Evolutionary conservation across 768 basidiomycete species (phyloP).

Genomic region (Daedalea quercina): DNA sequence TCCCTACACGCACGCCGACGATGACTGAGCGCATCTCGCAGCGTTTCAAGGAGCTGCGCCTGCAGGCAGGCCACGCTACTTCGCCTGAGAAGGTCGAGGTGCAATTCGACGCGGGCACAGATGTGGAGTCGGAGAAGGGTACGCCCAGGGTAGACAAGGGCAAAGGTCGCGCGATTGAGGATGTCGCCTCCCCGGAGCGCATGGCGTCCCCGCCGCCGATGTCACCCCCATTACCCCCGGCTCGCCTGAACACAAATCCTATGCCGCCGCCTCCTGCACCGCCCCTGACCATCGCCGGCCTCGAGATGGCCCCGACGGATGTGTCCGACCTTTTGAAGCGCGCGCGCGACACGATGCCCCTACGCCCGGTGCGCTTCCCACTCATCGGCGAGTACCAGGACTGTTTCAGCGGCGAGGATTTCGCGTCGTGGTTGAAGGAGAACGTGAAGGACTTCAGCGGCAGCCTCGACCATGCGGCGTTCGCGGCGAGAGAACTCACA

Average conservation of each 20-base stretch:
- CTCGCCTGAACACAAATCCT: constrained; percentile 25
- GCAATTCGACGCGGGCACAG: constrained; percentile 20
- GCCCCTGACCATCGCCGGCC: constrained; percentile 69
- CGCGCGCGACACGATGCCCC: constrained; percentile 65
- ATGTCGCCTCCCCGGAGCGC: constrained; percentile 22
- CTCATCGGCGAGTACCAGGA: constrained; percentile 80
- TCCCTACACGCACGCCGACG: constrained; percentile 62
- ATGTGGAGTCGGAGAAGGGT: constrained; percentile 18
- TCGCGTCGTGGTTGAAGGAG: constrained; percentile 76
- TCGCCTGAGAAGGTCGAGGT: constrained; percentile 15
- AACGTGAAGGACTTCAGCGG: constrained; percentile 76
- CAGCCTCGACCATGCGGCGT: constrained; percentile 72
- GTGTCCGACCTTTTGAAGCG: constrained; percentile 65
- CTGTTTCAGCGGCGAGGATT: constrained; percentile 85
- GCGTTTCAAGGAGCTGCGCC: constrained; percentile 76
- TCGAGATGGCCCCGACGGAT: constrained; percentile 56
- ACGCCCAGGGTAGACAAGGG: constrained; percentile 74
- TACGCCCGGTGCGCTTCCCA: constrained; percentile 69
- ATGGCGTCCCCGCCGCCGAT: constrained; percentile 53
- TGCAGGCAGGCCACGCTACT: constrained; percentile 30
- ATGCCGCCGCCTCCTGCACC: constrained; percentile 34
- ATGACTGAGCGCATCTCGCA: constrained; percentile 84
- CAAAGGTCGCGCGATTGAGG: constrained; percentile 60
- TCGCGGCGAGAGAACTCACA: constrained; percentile 50
- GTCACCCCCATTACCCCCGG: constrained; percentile 53